Percentiles rank a stretch among this genome's conserved stretches.
These are phyloP conservation scores for Pythium insidiosum DNA, from an alignment of 352 stramenopile species.

Conservation along the genomic window DNA sequence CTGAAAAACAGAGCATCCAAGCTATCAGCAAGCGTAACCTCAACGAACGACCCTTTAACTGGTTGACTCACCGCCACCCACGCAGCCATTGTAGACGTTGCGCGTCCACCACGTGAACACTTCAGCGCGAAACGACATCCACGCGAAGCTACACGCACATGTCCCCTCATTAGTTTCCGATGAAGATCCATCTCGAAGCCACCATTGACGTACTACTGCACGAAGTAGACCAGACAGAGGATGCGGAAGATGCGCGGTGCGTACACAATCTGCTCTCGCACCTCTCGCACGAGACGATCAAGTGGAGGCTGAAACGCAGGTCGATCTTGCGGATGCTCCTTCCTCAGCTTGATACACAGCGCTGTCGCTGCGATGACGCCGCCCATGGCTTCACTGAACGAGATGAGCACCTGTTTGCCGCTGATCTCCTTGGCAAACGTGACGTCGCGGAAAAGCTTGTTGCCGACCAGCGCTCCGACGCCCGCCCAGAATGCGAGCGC, in stretches of 20 bases:
- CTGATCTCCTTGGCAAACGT: constrained; percentile 64
- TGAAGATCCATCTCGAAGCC: no score
- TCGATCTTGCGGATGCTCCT: constrained; percentile 53
- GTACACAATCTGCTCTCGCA: constrained; percentile 52
- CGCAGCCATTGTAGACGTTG: constrained; percentile 60
- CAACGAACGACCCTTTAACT: no score
- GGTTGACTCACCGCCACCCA: constrained; percentile 15
- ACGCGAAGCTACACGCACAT: constrained; percentile 39
- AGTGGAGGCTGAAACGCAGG: constrained; percentile 46
- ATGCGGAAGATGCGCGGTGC: constrained; percentile 57
- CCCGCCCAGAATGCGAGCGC: constrained; percentile 62
- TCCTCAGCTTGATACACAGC: constrained; percentile 42
- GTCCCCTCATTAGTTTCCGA: no score
- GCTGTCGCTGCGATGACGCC: constrained; percentile 42
- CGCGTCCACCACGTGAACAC: constrained; percentile 69
- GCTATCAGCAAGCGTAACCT: not conserved
- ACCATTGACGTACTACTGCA: constrained; percentile 35
- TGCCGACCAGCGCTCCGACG: constrained; percentile 45
- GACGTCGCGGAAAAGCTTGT: constrained; percentile 55
- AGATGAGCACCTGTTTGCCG: constrained; percentile 49
- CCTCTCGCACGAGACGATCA: constrained; percentile 40
- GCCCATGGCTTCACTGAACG: constrained; percentile 41
- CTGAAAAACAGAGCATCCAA: no score
- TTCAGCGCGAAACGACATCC: constrained; percentile 65
- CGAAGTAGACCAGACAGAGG: constrained; percentile 60